A percentile compares a stretch with the other conserved stretches of the same genome.
These are phyloP conservation scores for Suillus tomentosus DNA, from an alignment of 768 basidiomycete genomes.

Conservation along the genomic window DNA sequence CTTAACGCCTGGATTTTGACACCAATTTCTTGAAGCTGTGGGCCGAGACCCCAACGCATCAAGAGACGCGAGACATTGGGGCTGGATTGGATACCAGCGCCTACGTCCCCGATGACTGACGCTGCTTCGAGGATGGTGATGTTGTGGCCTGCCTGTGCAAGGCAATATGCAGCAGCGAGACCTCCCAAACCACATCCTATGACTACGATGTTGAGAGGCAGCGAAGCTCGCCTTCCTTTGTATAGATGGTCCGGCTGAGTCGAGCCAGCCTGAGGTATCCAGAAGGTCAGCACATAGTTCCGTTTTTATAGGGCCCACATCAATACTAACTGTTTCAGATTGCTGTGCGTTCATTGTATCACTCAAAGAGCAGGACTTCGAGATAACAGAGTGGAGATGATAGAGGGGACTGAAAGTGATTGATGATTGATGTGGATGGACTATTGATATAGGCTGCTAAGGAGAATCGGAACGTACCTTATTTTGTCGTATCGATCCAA, in stretches of 20 bases:
- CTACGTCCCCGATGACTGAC: constrained; percentile 41
- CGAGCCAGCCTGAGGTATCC: not conserved
- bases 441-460: constrained; percentile 5
- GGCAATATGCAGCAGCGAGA: constrained; percentile 45
- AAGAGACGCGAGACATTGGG: constrained; percentile 47
- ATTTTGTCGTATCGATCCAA: not conserved
- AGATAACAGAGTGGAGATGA: not conserved
- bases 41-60: constrained; percentile 51
- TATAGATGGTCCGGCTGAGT: constrained; percentile 20
- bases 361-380: not conserved
- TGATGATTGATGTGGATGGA: not conserved
- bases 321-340: not conserved
- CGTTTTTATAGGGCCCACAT: not conserved
- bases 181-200: constrained; percentile 59
- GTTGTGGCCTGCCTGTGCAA: constrained; percentile 49
- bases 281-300: not conserved
- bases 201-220: constrained; percentile 40
- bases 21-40: constrained; percentile 38
- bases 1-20: constrained; percentile 43
- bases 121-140: constrained; percentile 53
- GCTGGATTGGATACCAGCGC: constrained; percentile 53
- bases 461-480: not conserved
- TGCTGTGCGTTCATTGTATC: not conserved
- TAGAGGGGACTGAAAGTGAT: not conserved
- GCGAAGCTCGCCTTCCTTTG: constrained; percentile 25